phyloP scores from a whole-genome alignment of 2,329 filamentous ascomycete genomes.

The Cercospora zeae-maydis region DNA sequence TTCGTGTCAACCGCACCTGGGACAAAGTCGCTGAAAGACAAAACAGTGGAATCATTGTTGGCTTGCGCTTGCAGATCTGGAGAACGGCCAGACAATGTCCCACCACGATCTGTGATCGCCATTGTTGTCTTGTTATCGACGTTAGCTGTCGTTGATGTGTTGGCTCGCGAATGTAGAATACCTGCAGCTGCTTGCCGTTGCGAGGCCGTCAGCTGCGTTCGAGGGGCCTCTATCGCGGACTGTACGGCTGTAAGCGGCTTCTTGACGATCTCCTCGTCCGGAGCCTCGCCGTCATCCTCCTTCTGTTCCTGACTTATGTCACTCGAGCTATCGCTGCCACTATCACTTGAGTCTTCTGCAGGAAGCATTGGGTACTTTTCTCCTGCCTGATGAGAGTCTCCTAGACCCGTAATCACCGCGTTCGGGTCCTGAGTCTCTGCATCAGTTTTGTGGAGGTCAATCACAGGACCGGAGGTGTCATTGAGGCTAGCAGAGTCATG shows the following conservation, averaged over 20 bases:
- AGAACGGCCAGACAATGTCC: conserved; percentile 7
- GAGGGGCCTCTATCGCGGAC: conserved; percentile 1
- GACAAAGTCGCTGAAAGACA: not conserved
- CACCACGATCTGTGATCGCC: conserved; percentile 11
- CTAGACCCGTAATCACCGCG: not conserved
- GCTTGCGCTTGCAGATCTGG: conserved; percentile 1
- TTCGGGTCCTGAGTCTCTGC: not conserved
- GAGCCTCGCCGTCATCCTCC: not conserved
- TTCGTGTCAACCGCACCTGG: not conserved
- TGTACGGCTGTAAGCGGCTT: not conserved
- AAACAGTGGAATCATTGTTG: not conserved
- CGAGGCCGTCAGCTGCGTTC: not conserved
- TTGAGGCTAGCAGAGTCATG: not conserved
- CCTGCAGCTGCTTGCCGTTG: conserved; percentile 9
- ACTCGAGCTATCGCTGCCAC: not conserved
- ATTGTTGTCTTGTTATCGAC: conserved; percentile 8
- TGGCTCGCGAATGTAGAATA: conserved; percentile 1
- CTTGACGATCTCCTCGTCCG: not conserved
- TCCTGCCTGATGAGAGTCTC: not conserved
- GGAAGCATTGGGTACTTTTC: not conserved
- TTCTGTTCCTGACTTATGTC: not conserved
- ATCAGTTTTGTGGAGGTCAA: not conserved
- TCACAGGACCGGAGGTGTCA: not conserved
- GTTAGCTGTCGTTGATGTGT: conserved; percentile 9
- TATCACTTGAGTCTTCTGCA: not conserved